Evolutionary conservation across 305 asterid species (phyloP).

Genomic region (Plantago rigida): DNA sequence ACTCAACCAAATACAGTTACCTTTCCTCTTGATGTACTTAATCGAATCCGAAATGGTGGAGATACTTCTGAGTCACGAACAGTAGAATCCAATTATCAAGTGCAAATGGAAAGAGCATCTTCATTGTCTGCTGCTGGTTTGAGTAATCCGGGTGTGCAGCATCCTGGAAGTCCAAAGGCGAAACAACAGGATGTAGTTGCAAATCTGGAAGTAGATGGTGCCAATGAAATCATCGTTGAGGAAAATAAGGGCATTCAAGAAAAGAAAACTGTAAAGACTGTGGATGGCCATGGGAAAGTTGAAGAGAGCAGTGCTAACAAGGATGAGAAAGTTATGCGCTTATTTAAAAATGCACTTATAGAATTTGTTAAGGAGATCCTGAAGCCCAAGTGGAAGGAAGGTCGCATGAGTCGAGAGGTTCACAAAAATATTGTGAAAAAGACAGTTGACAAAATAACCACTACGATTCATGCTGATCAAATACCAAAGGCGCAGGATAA

Average conservation of each 20-base stretch:
- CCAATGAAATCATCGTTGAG: constrained; percentile 18
- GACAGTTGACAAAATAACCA: constrained; percentile 82
- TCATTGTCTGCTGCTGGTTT: constrained; percentile 25
- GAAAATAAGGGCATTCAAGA: constrained; percentile 27
- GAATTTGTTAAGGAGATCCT: constrained; percentile 82
- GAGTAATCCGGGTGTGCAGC: constrained; percentile 17
- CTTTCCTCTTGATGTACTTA: constrained; percentile 24
- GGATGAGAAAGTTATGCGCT: constrained; percentile 69
- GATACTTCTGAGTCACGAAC: constrained; percentile 21
- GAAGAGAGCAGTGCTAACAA: constrained; percentile 46
- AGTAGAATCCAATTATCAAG: constrained; percentile 28
- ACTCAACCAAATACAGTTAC: constrained; percentile 24
- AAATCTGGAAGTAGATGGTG: constrained; percentile 28
- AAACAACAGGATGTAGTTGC: constrained; percentile 31
- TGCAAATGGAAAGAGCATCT: constrained; percentile 29
- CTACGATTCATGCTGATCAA: constrained; percentile 58
- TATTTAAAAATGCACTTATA: constrained; percentile 68
- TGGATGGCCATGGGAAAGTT: constrained; percentile 37
- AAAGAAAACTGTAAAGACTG: constrained; percentile 26
- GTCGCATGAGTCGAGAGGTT: constrained; percentile 77
- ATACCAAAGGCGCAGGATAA: constrained; percentile 75
- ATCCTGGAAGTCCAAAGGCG: constrained; percentile 24
- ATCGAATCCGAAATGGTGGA: constrained; percentile 24
- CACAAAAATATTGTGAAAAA: constrained; percentile 88
- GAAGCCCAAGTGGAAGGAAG: constrained; percentile 95